Evolutionary conservation across 106 monocot species (phyloP).

Genomic region (Posidonia australis): DNA sequence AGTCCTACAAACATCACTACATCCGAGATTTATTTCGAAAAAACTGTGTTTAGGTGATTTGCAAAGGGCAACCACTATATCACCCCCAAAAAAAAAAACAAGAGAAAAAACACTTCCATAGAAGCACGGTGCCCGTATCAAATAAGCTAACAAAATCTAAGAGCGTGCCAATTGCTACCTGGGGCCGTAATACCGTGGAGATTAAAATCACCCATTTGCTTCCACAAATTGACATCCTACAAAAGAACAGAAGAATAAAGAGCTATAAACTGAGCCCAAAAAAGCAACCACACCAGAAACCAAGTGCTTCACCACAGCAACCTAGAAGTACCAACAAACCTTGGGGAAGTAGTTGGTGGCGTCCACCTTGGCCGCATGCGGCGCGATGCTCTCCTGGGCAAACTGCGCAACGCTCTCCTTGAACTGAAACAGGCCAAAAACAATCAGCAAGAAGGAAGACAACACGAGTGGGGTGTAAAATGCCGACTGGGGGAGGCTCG

Average conservation of each 20-base stretch:
- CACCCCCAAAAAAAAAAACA: too few relatives aligned
- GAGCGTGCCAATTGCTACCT: slow-evolving; percentile 34
- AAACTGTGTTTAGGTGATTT: too few relatives aligned
- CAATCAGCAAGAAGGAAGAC: background rate
- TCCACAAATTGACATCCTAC: slow-evolving; percentile 84
- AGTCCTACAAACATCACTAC: too few relatives aligned
- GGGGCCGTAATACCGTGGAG: slow-evolving; percentile 94
- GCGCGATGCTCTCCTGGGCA: slow-evolving; percentile 82
- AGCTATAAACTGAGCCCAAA: too few relatives aligned
- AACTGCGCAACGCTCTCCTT: slow-evolving; percentile 85
- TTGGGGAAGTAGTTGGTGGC: slow-evolving; percentile 71
- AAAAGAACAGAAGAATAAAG: slow-evolving; percentile 11
- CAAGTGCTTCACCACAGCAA: too few relatives aligned
- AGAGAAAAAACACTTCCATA: too few relatives aligned
- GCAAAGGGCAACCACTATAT: too few relatives aligned
- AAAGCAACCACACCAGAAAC: too few relatives aligned
- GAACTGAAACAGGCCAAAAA: slow-evolving; percentile 38
- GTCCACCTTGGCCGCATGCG: slow-evolving; percentile 79
- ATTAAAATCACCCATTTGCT: slow-evolving; percentile 95
- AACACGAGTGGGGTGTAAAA: background rate
- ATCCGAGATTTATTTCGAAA: too few relatives aligned
- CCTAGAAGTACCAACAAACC: too few relatives aligned
- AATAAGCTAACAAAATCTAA: too few relatives aligned
- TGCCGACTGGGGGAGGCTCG: background rate
- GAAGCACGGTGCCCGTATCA: too few relatives aligned